Conservation (phyloP, 139 green algal species). For the Tetraselmis striata region DNA sequence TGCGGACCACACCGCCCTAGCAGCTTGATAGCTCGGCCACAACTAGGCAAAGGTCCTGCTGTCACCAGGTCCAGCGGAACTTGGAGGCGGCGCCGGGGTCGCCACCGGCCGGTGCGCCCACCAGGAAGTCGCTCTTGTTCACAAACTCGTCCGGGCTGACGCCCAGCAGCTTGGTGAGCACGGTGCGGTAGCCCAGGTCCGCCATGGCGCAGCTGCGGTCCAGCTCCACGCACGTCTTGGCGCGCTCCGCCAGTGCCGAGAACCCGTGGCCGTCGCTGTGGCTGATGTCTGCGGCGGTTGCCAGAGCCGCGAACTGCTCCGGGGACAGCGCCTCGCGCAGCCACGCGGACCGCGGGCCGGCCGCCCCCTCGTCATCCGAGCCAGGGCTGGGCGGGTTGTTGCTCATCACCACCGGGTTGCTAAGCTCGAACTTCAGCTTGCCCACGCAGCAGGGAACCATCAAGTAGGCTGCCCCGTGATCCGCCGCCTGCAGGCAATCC, state of each 20-base stretch:
- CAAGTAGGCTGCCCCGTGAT: conserved; percentile 42
- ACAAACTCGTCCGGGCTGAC: not conserved
- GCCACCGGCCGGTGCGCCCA: not conserved
- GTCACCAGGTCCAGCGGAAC: not conserved
- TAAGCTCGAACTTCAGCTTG: conserved; percentile 54
- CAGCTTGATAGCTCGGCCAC: too few relatives aligned
- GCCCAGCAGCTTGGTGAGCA: not conserved
- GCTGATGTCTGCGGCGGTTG: conserved; percentile 19
- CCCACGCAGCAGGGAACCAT: conserved; percentile 70
- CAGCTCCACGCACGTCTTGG: conserved; percentile 2
- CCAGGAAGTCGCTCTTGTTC: not conserved
- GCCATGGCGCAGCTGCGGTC: not conserved
- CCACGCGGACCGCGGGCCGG: conserved; percentile 34
- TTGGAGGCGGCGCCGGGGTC: not conserved
- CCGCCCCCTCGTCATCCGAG: not conserved
- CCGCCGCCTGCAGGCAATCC: conserved; percentile 32
- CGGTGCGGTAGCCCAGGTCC: not conserved
- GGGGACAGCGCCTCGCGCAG: conserved; percentile 12
- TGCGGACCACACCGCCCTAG: too few relatives aligned
- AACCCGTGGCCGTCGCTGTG: conserved; percentile 10
- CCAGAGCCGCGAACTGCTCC: conserved; percentile 43
- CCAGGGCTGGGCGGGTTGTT: not conserved
- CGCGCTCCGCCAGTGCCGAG: not conserved
- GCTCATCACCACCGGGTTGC: conserved; percentile 4
- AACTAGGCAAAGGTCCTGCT: too few relatives aligned